These are phyloP conservation scores for Chrysopogon serrulatus DNA, from an alignment of 176 grass and related monocot genomes.

Conservation along the genomic window DNA sequence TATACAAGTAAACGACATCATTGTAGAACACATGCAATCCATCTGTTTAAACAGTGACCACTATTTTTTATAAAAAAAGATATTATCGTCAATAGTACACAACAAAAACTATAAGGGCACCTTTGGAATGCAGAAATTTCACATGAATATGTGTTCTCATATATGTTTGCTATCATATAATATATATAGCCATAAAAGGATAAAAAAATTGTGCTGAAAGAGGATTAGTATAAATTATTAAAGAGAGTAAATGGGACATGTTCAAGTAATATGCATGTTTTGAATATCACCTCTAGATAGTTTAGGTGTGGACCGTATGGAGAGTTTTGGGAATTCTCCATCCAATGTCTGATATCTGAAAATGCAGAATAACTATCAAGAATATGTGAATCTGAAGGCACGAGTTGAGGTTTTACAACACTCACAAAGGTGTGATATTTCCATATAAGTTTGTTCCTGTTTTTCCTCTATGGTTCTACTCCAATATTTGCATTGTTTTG, in stretches of 20 bases:
- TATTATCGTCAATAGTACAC: background rate
- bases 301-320: background rate
- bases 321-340: background rate
- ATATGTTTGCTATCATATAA: background rate
- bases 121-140: background rate
- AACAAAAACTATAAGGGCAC: background rate
- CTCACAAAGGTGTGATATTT: constrained; percentile 72
- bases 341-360: background rate
- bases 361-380: constrained; percentile 67
- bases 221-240: background rate
- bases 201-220: background rate
- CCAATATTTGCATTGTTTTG: background rate
- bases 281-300: background rate
- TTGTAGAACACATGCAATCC: background rate
- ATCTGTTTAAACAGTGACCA: background rate
- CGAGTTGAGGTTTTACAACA: constrained; percentile 67
- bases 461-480: background rate
- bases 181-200: background rate
- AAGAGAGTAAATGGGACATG: background rate
- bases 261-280: background rate
- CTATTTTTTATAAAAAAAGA: no score
- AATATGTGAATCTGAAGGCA: constrained; percentile 83
- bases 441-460: background rate
- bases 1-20: background rate
- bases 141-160: background rate